Conservation (phyloP, 192 early-diverging fungal genomes). For the Backusella mclennaniae region DNA sequence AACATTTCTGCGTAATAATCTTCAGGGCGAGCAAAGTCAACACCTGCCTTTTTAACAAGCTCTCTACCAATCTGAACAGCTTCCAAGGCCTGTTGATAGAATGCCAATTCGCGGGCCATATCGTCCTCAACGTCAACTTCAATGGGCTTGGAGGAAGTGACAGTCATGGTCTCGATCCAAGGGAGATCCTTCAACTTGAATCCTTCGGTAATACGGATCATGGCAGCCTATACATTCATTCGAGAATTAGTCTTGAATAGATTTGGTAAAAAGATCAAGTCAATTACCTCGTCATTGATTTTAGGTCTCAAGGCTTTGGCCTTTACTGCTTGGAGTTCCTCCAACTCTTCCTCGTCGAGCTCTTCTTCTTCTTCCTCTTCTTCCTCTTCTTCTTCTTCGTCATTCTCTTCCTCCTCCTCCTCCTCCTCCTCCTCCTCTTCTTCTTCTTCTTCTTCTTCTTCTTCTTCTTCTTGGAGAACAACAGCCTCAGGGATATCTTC, state of each 20-base stretch:
- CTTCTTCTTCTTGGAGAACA: not conserved
- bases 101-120: constrained; percentile 89
- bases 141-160: constrained; percentile 56
- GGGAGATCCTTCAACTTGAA: constrained; percentile 61
- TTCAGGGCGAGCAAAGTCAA: constrained; percentile 82
- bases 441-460: not conserved
- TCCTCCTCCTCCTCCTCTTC: not conserved
- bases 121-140: constrained; percentile 78
- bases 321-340: constrained; percentile 22
- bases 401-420: not conserved
- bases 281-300: constrained; percentile 17
- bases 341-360: constrained; percentile 33
- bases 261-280: not conserved
- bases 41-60: constrained; percentile 57
- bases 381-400: constrained; percentile 22
- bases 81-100: constrained; percentile 89
- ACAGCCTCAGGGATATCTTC: not conserved
- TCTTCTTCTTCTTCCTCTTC: constrained; percentile 34
- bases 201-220: constrained; percentile 57
- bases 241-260: not conserved
- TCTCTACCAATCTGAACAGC: constrained; percentile 69
- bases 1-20: constrained; percentile 99
- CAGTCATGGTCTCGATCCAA: constrained; percentile 70
- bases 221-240: constrained; percentile 44
- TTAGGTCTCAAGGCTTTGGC: not conserved